Evolutionary conservation across 345 rosid genomes (phyloP), one percentile per base, ranked within the genome.

Genomic region (Eucalyptus regnans): DNA sequence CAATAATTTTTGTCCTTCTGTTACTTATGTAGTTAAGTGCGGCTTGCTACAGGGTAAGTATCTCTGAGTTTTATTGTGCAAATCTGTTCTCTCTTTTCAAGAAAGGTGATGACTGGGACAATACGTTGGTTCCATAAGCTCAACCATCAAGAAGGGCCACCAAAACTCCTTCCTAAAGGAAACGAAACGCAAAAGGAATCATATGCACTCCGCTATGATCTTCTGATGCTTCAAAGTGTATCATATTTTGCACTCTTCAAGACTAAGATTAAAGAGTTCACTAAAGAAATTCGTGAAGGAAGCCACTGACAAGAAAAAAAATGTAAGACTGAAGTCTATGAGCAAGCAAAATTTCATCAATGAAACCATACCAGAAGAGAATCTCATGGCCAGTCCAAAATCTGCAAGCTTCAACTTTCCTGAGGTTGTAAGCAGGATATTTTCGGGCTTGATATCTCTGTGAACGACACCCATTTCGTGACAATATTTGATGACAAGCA

Each of bases 391-490:
- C 87, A 96, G 90, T 86, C 99, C 98, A 91, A 97, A 97, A 95
- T 97, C 99, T 89, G 99, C 99, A 43, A 97, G 97, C 93, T 97
- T 95, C 88, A 97, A 91, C 92, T 95, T 95, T 79, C 99, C 99
- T 2, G 95, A 91, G 89, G 90, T 91, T 41, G 94, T 93, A 25
- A 97, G 93, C 62, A 97, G 99, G 89, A 97, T 92, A 87, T 96
- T 97, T 93, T 97, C 99, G 6, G 98, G 99, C 93, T 97, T 97
- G 29, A 97, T 88, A 94, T 97, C 99, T 93, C 99, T 95, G 87
- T 97, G 99, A 87, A 94, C 98, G 86, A 97, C 99, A 88, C 99
- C 99, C 99, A 97, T 96, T 88, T 96, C 99, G 71, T 97, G 99
- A 90, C 99, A 97, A 92, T 97, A 97, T 90, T 91, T 95, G 81